These are phyloP conservation scores for Leccinum arenicola DNA, from an alignment of 768 basidiomycete genomes.

Conservation along the genomic window DNA sequence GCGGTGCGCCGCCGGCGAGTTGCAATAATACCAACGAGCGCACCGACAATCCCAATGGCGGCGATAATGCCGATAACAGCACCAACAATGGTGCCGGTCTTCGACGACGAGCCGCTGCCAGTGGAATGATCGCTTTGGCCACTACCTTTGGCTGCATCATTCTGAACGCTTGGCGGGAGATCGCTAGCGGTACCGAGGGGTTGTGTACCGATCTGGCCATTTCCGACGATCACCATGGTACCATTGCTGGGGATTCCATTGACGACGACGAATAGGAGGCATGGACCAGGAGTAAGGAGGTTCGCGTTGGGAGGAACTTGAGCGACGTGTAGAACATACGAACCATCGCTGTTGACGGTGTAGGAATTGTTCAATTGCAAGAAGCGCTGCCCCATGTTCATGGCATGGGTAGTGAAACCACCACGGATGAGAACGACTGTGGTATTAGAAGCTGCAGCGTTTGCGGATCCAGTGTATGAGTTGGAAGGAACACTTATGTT, in stretches of 20 bases:
- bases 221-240: slow-evolving; percentile 74
- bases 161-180: slow-evolving; percentile 39
- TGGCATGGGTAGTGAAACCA: slow-evolving; percentile 83
- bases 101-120: slow-evolving; percentile 23
- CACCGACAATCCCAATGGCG: slow-evolving; percentile 30
- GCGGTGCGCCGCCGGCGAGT: slow-evolving; percentile 49
- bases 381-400: slow-evolving; percentile 89
- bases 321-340: slow-evolving; percentile 74
- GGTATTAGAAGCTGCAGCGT: slow-evolving; percentile 70
- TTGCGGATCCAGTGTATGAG: slow-evolving; percentile 63
- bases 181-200: slow-evolving; percentile 33
- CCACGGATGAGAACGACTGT: slow-evolving; percentile 79
- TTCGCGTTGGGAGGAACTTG: slow-evolving; percentile 85
- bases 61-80: slow-evolving; percentile 31
- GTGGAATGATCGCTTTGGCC: slow-evolving; percentile 13
- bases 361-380: slow-evolving; percentile 85
- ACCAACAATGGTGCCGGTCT: slow-evolving; percentile 27
- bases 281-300: slow-evolving; percentile 88
- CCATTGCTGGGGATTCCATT: slow-evolving; percentile 85
- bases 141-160: slow-evolving; percentile 39
- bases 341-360: slow-evolving; percentile 74
- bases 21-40: slow-evolving; percentile 43
- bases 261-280: slow-evolving; percentile 77
- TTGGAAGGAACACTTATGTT: slow-evolving; percentile 66
- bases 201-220: slow-evolving; percentile 72